Conservation (phyloP, 371 early-diverging fungal genomes). For the Cokeromyces recurvatus region DNA sequence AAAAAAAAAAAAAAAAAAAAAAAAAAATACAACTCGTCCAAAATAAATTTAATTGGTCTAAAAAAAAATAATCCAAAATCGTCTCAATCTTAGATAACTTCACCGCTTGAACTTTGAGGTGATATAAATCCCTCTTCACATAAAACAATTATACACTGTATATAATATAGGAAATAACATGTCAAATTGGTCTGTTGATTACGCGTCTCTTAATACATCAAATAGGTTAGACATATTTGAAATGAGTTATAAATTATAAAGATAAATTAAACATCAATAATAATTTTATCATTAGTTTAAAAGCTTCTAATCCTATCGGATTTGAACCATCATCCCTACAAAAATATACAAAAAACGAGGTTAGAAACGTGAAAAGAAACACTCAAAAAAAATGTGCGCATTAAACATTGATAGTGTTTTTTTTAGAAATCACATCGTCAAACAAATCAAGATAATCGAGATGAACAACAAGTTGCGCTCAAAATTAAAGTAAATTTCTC, state of each 20-base stretch:
- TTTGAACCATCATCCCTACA: slow-evolving; percentile 30
- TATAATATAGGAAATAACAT: too few species aligned
- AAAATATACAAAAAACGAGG: slow-evolving; percentile 18
- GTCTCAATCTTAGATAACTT: too few species aligned
- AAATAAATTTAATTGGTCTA: too few species aligned
- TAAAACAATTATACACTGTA: too few species aligned
- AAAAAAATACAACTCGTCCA: too few species aligned
- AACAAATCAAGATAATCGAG: slow-evolving; percentile 1
- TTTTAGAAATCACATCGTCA: slow-evolving; percentile 23
- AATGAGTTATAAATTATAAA: background rate
- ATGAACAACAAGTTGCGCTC: slow-evolving; percentile 25
- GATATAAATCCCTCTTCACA: too few species aligned
- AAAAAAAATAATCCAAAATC: too few species aligned
- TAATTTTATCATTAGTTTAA: slow-evolving; percentile 2
- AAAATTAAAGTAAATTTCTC: slow-evolving; percentile 28
- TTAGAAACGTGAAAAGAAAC: background rate
- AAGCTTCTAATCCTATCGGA: slow-evolving; percentile 32
- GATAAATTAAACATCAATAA: background rate
- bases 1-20: slow-evolving; percentile 1
- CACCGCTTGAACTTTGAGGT: too few species aligned
- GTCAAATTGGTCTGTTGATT: slow-evolving; percentile 36
- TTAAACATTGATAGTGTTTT: too few species aligned
- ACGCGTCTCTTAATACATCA: slow-evolving; percentile 23
- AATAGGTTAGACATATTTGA: slow-evolving; percentile 9
- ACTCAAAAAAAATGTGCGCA: too few species aligned